Evolutionary conservation across 1,139 yeast species (phyloP).

Genomic region (Candida sp.): DNA sequence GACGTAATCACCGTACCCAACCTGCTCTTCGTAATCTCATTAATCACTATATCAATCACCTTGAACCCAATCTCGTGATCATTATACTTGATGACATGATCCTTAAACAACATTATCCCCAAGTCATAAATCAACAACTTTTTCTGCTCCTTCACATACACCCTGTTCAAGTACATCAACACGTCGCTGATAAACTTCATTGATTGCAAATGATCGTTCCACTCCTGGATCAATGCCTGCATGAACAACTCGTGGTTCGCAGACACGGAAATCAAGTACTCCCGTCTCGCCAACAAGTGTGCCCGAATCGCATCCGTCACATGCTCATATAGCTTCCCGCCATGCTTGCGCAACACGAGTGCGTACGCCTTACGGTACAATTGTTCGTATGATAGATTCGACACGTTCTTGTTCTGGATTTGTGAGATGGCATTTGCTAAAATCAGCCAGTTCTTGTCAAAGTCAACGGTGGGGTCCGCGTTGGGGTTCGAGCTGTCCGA

Average conservation of each 20-base stretch:
- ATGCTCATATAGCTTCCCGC: conserved; percentile 68
- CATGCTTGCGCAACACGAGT: conserved; percentile 76
- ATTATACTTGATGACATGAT: conserved; percentile 41
- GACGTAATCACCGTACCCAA: conserved; percentile 61
- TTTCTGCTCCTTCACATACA: conserved; percentile 76
- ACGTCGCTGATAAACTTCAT: conserved; percentile 88
- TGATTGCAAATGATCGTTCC: conserved; percentile 79
- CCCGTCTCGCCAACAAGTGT: conserved; percentile 48
- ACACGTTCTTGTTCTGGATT: conserved; percentile 77
- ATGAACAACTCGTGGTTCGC: conserved; percentile 42
- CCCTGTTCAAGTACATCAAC: conserved; percentile 85
- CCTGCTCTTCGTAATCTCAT: conserved; percentile 64
- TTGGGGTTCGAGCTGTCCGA: conserved; percentile 15
- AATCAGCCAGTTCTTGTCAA: conserved; percentile 71
- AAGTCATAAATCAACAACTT: conserved; percentile 74
- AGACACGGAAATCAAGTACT: conserved; percentile 21
- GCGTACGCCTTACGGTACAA: conserved; percentile 84
- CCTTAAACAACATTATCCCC: conserved; percentile 66
- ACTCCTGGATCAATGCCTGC: conserved; percentile 51
- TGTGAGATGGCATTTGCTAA: conserved; percentile 77
- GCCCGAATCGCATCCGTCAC: conserved; percentile 54
- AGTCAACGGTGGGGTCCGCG: conserved; percentile 47
- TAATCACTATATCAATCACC: conserved; percentile 54
- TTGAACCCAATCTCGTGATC: conserved; percentile 54
- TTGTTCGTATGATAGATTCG: conserved; percentile 81